These are phyloP conservation scores for Trichaptum fuscoviolaceum DNA, from an alignment of 768 basidiomycete species.

Conservation along the genomic window DNA sequence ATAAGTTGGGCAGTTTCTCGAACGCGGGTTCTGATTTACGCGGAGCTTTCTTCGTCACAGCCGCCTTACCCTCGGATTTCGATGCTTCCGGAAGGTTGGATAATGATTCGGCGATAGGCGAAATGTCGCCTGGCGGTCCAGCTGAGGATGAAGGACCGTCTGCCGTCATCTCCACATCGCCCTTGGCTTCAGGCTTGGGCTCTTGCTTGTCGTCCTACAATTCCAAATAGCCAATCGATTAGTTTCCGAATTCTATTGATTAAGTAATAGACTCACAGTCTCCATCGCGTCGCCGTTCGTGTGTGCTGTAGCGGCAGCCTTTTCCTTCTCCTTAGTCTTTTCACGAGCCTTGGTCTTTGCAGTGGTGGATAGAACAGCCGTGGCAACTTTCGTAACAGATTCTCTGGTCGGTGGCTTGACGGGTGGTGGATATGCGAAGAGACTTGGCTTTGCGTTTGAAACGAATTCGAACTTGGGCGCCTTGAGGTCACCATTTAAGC, in stretches of 20 bases:
- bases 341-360: slow-evolving; percentile 95
- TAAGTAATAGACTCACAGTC: slow-evolving; percentile 43
- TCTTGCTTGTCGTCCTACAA: neutral
- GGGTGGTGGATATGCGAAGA: slow-evolving; percentile 87
- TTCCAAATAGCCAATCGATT: neutral
- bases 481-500: slow-evolving; percentile 82
- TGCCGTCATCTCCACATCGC: slow-evolving; percentile 75
- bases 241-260: neutral
- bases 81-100: slow-evolving; percentile 41
- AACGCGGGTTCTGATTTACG: slow-evolving; percentile 71
- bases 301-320: slow-evolving; percentile 52
- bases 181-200: slow-evolving; percentile 45
- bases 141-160: slow-evolving; percentile 31
- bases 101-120: slow-evolving; percentile 50
- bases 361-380: slow-evolving; percentile 94
- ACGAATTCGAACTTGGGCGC: slow-evolving; percentile 90
- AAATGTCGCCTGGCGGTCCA: slow-evolving; percentile 49
- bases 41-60: slow-evolving; percentile 27
- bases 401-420: slow-evolving; percentile 92
- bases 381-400: slow-evolving; percentile 83
- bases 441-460: slow-evolving; percentile 84
- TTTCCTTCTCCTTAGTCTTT: slow-evolving; percentile 61
- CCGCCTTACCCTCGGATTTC: slow-evolving; percentile 32
- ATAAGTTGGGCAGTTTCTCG: slow-evolving; percentile 80
- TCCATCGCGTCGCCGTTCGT: slow-evolving; percentile 77